phyloP scores from a whole-genome alignment of 495 filamentous ascomycete genomes.

The Barbatosphaeria neglecta region DNA sequence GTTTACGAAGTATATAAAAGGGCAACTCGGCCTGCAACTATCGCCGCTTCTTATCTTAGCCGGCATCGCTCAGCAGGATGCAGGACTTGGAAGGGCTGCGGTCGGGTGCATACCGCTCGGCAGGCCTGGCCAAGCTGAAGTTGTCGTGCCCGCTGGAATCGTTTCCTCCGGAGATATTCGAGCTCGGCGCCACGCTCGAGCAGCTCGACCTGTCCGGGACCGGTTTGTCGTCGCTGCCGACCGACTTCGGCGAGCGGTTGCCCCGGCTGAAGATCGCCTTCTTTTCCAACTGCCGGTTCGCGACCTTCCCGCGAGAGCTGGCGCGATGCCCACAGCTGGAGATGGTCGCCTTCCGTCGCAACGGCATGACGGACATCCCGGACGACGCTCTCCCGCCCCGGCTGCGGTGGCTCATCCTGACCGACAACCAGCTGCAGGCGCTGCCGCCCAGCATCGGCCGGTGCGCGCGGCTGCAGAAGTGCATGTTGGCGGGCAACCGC shows the following conservation, averaged over 20 bases:
- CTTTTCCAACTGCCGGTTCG: conserved; percentile 33
- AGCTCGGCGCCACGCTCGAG: conserved; percentile 25
- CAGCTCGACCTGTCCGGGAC: conserved; percentile 35
- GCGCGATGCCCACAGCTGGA: conserved; percentile 28
- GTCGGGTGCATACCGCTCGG: conserved; percentile 13
- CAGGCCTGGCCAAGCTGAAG: conserved; percentile 22
- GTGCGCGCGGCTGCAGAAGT: conserved; percentile 28
- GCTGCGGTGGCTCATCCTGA: conserved; percentile 33
- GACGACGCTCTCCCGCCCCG: conserved; percentile 26
- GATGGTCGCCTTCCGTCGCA: conserved; percentile 34
- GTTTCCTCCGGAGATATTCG: conserved; percentile 30
- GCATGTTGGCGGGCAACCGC: conserved; percentile 31
- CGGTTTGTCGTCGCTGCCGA: conserved; percentile 23
- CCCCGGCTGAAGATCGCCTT: conserved; percentile 31
- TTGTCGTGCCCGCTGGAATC: conserved; percentile 18
- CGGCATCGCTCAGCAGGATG: too few species aligned
- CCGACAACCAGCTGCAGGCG: conserved; percentile 22
- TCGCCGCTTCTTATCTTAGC: too few species aligned
- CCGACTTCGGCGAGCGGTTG: conserved; percentile 20
- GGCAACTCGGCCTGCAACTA: not conserved
- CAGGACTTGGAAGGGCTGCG: conserved; percentile 15
- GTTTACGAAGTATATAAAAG: not conserved
- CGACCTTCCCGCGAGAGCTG: conserved; percentile 26
- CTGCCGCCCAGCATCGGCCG: conserved; percentile 27
- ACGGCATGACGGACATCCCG: conserved; percentile 28